Conservation (phyloP, 2,329 filamentous ascomycete genomes). For the Catunica adiposa region DNA sequence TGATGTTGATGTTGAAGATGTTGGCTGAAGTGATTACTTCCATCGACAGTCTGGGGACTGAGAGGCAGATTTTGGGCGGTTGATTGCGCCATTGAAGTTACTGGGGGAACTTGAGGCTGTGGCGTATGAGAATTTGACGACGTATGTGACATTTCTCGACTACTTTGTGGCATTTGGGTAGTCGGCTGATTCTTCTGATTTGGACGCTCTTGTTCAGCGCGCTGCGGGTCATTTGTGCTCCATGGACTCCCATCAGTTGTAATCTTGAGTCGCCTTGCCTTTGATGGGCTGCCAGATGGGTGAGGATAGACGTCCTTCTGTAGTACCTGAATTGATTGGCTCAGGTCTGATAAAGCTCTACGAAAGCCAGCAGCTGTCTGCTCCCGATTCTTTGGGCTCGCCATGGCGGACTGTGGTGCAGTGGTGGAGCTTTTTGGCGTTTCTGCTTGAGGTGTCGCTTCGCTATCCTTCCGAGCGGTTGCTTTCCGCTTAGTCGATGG, state of each 20-base stretch:
- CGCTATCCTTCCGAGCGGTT: neutral
- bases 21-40: conserved; percentile 2
- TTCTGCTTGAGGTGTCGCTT: neutral
- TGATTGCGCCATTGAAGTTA: neutral
- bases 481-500: conserved; percentile 23
- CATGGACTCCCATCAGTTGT: neutral
- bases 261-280: conserved; percentile 13
- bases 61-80: neutral
- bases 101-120: neutral
- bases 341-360: neutral
- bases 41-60: conserved; percentile 1
- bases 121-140: neutral
- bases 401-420: conserved; percentile 13
- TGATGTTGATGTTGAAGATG: conserved; percentile 21
- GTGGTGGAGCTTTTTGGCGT: neutral
- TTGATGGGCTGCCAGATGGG: neutral
- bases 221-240: too few species aligned
- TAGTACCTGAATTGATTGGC: neutral
- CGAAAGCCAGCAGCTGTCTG: neutral
- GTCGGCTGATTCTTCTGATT: conserved; percentile 18
- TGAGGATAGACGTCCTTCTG: neutral
- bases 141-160: too few species aligned
- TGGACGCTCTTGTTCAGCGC: too few species aligned
- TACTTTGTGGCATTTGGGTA: conserved; percentile 25
- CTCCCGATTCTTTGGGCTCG: conserved; percentile 15